A percentile compares a stretch with the other conserved stretches of the same genome.
These are phyloP conservation scores for Nitzschia sp. DNA, from an alignment of 108 stramenopile species.

Conservation along the genomic window DNA sequence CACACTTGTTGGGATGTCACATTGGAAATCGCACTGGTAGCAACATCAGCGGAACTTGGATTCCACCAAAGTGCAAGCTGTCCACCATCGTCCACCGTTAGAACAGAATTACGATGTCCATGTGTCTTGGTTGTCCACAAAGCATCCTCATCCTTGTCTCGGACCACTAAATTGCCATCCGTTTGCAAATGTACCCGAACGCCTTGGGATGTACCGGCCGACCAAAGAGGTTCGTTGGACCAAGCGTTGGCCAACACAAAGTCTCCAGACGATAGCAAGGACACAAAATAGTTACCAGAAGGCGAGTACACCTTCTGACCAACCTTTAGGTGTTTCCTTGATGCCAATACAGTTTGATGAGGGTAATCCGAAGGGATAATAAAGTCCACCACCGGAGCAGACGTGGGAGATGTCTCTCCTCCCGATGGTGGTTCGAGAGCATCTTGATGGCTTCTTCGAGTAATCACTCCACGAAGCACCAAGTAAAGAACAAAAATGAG, in stretches of 20 bases:
- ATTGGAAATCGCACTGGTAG: too few species aligned
- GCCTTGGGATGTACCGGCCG: conserved; percentile 11
- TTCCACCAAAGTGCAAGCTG: conserved; percentile 10
- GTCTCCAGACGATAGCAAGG: conserved; percentile 4
- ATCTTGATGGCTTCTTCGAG: too few species aligned
- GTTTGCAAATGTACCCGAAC: conserved; percentile 19
- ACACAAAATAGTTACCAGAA: conserved; percentile 10
- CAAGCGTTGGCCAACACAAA: conserved; percentile 13
- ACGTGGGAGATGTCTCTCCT: too few species aligned
- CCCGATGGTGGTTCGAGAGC: too few species aligned
- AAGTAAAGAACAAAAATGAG: too few species aligned
- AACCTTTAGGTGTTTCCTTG: background rate
- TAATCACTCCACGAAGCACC: too few species aligned
- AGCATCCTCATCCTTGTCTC: conserved; percentile 2
- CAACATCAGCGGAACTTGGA: too few species aligned
- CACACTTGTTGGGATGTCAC: conserved; percentile 14
- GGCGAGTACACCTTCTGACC: conserved; percentile 26
- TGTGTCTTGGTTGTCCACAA: conserved; percentile 28
- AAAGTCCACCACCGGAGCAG: too few species aligned
- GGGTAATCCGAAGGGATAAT: background rate
- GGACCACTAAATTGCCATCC: conserved; percentile 39
- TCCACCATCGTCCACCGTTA: conserved; percentile 30
- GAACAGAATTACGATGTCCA: conserved; percentile 8
- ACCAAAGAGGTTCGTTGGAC: conserved; percentile 12
- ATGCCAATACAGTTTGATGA: conserved; percentile 4